Base-by-base conservation (phyloP, 176 grass and related monocot species). In the Ampelocalamus luodianensis region DNA sequence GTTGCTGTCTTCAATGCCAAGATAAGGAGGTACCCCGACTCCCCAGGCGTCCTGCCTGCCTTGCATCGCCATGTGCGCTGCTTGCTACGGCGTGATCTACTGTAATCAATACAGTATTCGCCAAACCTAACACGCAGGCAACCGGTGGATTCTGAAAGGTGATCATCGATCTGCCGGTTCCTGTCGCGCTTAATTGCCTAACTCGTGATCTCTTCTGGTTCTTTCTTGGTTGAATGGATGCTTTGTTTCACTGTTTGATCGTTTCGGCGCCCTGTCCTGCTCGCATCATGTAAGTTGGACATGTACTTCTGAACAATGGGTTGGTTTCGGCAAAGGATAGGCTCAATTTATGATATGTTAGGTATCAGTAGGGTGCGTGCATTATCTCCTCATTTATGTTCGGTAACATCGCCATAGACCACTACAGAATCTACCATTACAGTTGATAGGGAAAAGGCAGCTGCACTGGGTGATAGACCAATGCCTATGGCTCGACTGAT, bases 41-140 rank as follows among this genome's bases (percentile, higher is more conserved):
- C 16, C 29, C 23, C 46, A 6, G 75, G 75, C 66, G 65, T 48
- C 64, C 76, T 80, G 68, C 53, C 82, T 51, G 69, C 61, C 71
- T 23, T 39, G 68, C 81, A 70, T 6, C 20, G 62, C 82, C 87
- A 89, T 89, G 82, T 85, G 87, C 81, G 34, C 34, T 64, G 74
- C 63, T 42, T 2, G 50, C 53, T 24, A 39, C 49, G 51, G 56
- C 39, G 27, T 29, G 10, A 48, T 80, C 23, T 46, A 56, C 3
- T 56, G 18, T 9, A n/a, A 56, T 22, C 16, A 22, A 56, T 22
- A 48, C 45, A 14, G 56, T 55, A 18, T 72, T 66, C 26, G 86
- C 44, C 73, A 42, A 58, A 55, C 78, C 83, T 82, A 65, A 32
- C 78, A 2, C 36, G 82, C 64, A 32, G 77, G 72, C 26, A 60